Base-by-base conservation (phyloP, 306 rosid species). In the Hippophae tibetana region DNA sequence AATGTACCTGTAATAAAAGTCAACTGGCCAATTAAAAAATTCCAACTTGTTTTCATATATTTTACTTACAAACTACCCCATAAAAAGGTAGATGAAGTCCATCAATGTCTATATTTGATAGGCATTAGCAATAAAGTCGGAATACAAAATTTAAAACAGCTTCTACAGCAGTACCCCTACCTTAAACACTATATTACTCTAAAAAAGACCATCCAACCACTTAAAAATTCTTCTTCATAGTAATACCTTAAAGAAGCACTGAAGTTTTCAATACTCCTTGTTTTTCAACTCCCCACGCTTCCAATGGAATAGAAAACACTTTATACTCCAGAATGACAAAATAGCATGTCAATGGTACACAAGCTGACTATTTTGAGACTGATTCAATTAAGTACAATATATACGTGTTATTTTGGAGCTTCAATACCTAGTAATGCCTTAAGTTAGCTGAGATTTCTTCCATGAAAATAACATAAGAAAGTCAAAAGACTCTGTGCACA, bases 1-100 rank as follows among this genome's bases (percentile, higher is more conserved):
- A 51, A 93, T 93, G 69, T 93, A 93, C 83, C 99, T 93, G 82
- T 64, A 81, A 48, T 68, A 53, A 47, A 54, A 64, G 62, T 46
- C 66, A 63, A 42, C 58, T 48, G 62, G 69, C 70, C 60, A 69
- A 72, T 57, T 18, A 54, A 46, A 47, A 60, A 52, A 57, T 61
- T 13, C 57, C 42, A 42, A 43, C 66, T n/a, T 49, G 27, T 56
- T 27, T 56, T 31, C 46, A n/a, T 40, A 52, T 57, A 13, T 0
- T 31, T 41, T 26, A 41, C 54, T 71, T 62, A 52, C 42, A 52
- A 56, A 58, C 63, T 66, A 65, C 23, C 23, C 23, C 23, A 52
- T 46, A 51, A 66, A 54, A 65, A 18, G 58, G 60, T 7, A 7
- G 26, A 23, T 27, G 26, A 48, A 46, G 63, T 47, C 65, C 9